Evolutionary conservation across 148 eudicot genomes (phyloP).

Genomic region (Vaccinium myrtillus): DNA sequence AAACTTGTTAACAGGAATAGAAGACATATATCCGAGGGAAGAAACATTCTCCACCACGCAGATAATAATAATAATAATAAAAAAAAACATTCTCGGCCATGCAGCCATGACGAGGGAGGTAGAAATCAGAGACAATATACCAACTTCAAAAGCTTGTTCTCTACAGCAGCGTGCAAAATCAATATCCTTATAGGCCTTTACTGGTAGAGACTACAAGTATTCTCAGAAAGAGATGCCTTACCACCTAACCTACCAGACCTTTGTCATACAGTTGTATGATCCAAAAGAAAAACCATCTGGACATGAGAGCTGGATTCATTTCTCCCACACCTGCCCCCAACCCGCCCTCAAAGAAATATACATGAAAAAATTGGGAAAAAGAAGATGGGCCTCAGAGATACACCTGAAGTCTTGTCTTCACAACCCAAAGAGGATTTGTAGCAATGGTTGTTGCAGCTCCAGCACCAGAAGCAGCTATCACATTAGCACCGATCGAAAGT

Average conservation of each 20-base stretch:
- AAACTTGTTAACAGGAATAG: neutral
- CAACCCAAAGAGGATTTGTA: slow-evolving; percentile 99
- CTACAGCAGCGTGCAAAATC: neutral
- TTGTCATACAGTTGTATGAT: neutral
- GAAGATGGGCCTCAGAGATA: slow-evolving; percentile 3
- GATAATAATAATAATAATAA: no score
- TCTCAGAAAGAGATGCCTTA: neutral
- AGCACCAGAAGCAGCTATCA: slow-evolving; percentile 98
- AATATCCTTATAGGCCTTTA: neutral
- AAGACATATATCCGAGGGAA: neutral
- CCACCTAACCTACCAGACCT: neutral
- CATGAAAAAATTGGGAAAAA: neutral
- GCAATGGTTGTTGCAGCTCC: slow-evolving; percentile 86
- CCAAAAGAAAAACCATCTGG: neutral
- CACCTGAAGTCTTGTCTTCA: slow-evolving; percentile 95
- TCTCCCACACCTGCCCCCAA: neutral
- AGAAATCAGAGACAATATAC: neutral
- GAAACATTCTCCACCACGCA: neutral
- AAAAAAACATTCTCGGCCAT: neutral
- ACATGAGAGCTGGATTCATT: neutral
- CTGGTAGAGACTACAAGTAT: neutral
- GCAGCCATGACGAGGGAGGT: neutral
- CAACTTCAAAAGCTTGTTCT: slow-evolving; percentile 5
- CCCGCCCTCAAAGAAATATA: no score
- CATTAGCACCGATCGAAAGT: slow-evolving; percentile 87